Percentiles rank a stretch among this genome's conserved stretches.
Evolutionary conservation across 129 eudicot genomes (phyloP).

Genomic region (Arctium minus): DNA sequence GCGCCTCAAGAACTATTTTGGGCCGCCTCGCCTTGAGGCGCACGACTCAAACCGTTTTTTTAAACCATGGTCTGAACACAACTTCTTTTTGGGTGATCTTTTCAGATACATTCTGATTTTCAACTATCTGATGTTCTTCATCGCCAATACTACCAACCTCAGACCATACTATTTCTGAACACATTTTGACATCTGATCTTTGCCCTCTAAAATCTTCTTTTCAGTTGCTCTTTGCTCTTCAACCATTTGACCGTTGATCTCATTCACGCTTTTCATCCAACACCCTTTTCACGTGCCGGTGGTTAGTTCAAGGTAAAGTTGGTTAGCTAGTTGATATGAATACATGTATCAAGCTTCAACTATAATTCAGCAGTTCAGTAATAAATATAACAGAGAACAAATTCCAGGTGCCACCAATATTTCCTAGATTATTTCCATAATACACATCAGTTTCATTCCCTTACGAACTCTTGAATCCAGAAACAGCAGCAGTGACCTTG

Average conservation of each 20-base stretch:
- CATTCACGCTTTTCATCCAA: constrained; percentile 21
- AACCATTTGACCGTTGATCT: constrained; percentile 6
- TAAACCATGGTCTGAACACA: neutral
- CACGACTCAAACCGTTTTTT: too few species aligned
- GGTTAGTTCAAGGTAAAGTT: neutral
- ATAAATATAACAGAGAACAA: neutral
- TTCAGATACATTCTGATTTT: neutral
- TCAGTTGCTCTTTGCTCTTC: neutral
- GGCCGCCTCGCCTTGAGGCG: too few species aligned
- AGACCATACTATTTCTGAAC: constrained; percentile 4
- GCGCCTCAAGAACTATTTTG: too few species aligned
- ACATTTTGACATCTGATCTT: neutral
- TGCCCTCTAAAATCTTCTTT: constrained; percentile 18
- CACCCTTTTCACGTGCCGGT: neutral
- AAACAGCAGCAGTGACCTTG: constrained; percentile 22
- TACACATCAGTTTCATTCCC: constrained; percentile 3
- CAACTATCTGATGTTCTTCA: constrained; percentile 16
- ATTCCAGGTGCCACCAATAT: neutral
- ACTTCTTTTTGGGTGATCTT: neutral
- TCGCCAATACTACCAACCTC: neutral
- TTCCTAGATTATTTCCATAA: neutral
- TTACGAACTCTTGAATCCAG: neutral
- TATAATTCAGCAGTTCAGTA: neutral
- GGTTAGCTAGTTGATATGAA: neutral
- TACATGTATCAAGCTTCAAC: neutral